Conservation (phyloP, 108 stramenopile species). For the Seminavis robusta region DNA sequence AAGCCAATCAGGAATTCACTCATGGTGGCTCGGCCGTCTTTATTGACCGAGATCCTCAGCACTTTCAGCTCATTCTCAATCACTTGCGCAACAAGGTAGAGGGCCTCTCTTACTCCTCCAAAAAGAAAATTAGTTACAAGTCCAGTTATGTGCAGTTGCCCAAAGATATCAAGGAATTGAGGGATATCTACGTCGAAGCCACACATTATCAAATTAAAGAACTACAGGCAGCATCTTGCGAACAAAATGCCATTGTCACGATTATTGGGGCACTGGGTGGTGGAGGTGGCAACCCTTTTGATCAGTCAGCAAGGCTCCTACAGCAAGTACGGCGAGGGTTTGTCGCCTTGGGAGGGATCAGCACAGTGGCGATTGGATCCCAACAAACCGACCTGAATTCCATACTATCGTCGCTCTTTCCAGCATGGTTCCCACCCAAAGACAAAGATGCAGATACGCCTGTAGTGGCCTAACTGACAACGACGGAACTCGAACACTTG, state of each 20-base stretch:
- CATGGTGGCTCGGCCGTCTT: constrained; percentile 29
- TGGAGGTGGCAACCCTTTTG: constrained; percentile 21
- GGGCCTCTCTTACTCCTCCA: constrained; percentile 9
- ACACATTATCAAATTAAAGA: constrained; percentile 48
- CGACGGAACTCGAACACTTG: no score
- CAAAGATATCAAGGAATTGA: constrained; percentile 23
- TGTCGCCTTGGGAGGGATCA: constrained; percentile 15
- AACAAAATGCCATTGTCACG: constrained; percentile 9
- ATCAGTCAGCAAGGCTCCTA: constrained; percentile 10
- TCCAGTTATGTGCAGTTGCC: constrained; percentile 36
- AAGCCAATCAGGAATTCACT: constrained; percentile 42
- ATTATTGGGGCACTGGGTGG: constrained; percentile 10
- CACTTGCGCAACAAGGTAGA: constrained; percentile 52
- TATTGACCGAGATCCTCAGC: constrained; percentile 57
- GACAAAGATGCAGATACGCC: no score
- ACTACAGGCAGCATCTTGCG: constrained; percentile 25
- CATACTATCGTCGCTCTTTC: no score
- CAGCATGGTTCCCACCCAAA: no score
- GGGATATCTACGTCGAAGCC: constrained; percentile 52
- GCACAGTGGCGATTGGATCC: no score
- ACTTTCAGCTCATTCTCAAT: constrained; percentile 45
- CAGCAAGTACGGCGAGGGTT: background rate
- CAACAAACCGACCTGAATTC: no score
- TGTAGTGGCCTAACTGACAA: no score
- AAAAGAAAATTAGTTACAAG: background rate